A percentile compares a stretch with the other conserved stretches of the same genome.
phyloP scores from a whole-genome alignment of 495 filamentous ascomycete genomes.

The Rhypophila decipiens region DNA sequence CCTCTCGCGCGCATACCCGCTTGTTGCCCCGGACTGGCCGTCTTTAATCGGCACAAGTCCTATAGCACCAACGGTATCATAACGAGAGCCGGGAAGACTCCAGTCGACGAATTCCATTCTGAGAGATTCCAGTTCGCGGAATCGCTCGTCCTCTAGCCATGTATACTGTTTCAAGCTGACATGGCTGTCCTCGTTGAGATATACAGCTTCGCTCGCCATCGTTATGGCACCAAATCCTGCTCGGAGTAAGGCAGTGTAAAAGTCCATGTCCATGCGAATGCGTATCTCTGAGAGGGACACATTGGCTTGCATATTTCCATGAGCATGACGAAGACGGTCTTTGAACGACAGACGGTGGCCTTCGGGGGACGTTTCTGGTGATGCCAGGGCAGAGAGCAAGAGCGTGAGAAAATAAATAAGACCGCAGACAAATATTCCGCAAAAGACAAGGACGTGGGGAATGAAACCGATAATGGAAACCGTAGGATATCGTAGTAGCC shows the following conservation, averaged over 20 bases:
- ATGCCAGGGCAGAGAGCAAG: constrained; percentile 64
- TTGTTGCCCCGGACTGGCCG: constrained; percentile 31
- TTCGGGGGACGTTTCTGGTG: constrained; percentile 27
- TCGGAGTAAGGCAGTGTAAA: constrained; percentile 84
- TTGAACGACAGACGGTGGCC: constrained; percentile 23
- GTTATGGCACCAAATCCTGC: constrained; percentile 81
- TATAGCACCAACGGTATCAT: constrained; percentile 45
- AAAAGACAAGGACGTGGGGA: constrained; percentile 77
- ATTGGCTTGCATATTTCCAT: constrained; percentile 87
- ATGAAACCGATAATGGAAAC: constrained; percentile 94
- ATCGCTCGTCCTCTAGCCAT: constrained; percentile 84
- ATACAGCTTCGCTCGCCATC: constrained; percentile 91
- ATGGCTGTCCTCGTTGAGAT: constrained; percentile 79
- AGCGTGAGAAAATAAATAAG: constrained; percentile 73
- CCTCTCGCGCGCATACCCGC: constrained; percentile 66
- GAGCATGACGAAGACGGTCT: constrained; percentile 56
- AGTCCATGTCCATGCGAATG: constrained; percentile 81
- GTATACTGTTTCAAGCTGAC: constrained; percentile 73
- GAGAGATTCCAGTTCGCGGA: constrained; percentile 55
- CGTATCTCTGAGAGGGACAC: constrained; percentile 72
- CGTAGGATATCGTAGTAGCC: constrained; percentile 73
- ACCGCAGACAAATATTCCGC: constrained; percentile 68
- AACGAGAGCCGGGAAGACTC: constrained; percentile 35
- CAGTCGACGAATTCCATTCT: constrained; percentile 44
- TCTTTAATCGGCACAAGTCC: constrained; percentile 45